Base-by-base conservation (phyloP, 148 eudicot species). In the Silene uniflora region DNA sequence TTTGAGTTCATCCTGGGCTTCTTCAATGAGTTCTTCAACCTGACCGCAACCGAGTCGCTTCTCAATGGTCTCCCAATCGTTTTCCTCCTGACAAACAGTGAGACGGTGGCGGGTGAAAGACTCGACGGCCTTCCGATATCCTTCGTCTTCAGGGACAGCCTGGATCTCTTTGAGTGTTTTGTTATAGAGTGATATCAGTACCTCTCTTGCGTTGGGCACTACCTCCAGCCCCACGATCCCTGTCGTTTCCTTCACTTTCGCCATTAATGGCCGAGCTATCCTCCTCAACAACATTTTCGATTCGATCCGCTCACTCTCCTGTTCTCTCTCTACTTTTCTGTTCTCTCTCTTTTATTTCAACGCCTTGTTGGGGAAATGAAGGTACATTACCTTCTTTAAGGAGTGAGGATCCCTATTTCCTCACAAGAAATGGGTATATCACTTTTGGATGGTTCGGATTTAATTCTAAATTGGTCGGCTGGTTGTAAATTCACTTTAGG, bases 181-280 rank as follows among this genome's bases (percentile, higher is more conserved):
- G 78, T 32, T 49, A 88, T 94, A 94, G 23, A 94, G 91, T 9
- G 83, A 81, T 78, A 94, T 90, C 80, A 94, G 72, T 0, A 89
- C 96, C 18, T 94, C 92, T 7, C 93, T 77, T 39, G 97, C 94
- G 73, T 91, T 91, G 0, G 98, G 98, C 1, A 89, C 98, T 61
- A 93, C 98, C 0, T 93, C 97, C 9, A 91, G 78, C 12, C 98
- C 97, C 0, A 93, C 98, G 79, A 93, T 91, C 79, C 98, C 94
- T 16, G 98, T 94, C 60, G 98, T 86, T 80, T 94, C 97, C 85
- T 94, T 94, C 82, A 94, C 89, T 70, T 75, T 86, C 25, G 93
- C 91, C 91, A 90, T 85, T 73, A 94, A 79, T 59, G 98, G 97
- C 91, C 91, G 72, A 56, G 93, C 87, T 3, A 94, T 59, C 77